A percentile compares a stretch with the other conserved stretches of the same genome.
These are phyloP conservation scores for Favolaschia claudopus DNA, from an alignment of 768 basidiomycete species.

Conservation along the genomic window DNA sequence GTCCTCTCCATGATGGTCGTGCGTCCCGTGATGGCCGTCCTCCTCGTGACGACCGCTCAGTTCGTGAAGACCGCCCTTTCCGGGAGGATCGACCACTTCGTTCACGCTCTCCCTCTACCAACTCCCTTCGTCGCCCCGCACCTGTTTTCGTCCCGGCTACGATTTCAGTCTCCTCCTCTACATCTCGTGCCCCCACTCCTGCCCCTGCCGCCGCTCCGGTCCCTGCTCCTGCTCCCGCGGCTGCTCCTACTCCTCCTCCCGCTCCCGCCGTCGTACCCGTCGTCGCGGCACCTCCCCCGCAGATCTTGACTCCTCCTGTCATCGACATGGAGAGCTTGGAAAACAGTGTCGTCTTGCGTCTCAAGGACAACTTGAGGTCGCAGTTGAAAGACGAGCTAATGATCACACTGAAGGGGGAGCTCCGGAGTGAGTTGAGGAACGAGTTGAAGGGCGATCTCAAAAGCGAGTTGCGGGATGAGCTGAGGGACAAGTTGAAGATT, in stretches of 20 bases:
- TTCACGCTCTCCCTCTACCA: background rate
- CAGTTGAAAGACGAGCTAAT: conserved; percentile 7
- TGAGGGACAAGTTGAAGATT: background rate
- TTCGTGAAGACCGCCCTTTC: too few relatives aligned
- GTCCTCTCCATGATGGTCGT: too few relatives aligned
- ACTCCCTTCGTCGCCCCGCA: background rate
- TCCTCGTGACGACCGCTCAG: too few relatives aligned
- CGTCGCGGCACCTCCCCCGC: background rate
- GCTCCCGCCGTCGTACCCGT: background rate
- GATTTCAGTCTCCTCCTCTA: background rate
- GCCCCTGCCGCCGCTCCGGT: background rate
- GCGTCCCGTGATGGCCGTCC: too few relatives aligned
- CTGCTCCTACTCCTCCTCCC: background rate
- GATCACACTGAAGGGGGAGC: background rate
- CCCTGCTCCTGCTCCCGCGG: background rate
- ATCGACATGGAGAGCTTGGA: conserved; percentile 22
- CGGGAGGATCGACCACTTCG: too few relatives aligned
- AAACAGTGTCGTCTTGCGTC: conserved; percentile 3
- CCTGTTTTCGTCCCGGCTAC: background rate
- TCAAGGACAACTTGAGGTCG: conserved; percentile 15
- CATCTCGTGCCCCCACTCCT: background rate
- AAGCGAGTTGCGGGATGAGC: conserved; percentile 6
- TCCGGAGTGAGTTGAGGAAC: conserved; percentile 10
- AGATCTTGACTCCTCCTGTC: conserved; percentile 2
- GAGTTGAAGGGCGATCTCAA: conserved; percentile 11